A percentile compares a stretch with the other conserved stretches of the same genome.
phyloP scores from a whole-genome alignment of 208 protist species.

The Trypanosoma platydactyli region DNA sequence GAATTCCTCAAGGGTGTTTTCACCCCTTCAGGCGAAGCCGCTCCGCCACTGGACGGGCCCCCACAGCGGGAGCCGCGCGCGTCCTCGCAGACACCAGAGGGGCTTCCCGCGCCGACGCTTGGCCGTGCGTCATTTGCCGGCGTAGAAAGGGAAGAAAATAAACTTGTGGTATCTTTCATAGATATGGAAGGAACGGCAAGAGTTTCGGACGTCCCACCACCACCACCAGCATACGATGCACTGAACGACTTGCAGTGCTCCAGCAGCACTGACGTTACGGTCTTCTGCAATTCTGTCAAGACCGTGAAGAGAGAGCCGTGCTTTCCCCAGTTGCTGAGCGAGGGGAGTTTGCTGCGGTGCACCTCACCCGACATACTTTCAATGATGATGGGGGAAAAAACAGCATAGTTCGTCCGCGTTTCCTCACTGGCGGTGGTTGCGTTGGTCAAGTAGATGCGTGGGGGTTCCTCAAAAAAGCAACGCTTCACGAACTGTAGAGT shows the following conservation, averaged over 20 bases:
- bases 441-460: conserved; percentile 25
- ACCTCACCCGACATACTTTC: conserved; percentile 24
- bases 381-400: conserved; percentile 18
- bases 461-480: conserved; percentile 11
- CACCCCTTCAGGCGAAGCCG: neutral
- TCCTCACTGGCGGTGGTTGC: neutral
- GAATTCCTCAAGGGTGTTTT: neutral
- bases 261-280: conserved; percentile 8
- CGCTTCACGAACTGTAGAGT: conserved; percentile 6
- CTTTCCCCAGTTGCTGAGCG: conserved; percentile 10
- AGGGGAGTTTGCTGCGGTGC: neutral
- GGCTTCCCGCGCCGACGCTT: too few relatives aligned
- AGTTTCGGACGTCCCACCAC: too few relatives aligned
- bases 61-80: neutral
- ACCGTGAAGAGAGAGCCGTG: conserved; percentile 22
- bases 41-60: neutral
- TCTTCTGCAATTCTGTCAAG: conserved; percentile 27
- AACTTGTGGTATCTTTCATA: too few relatives aligned
- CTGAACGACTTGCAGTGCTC: conserved; percentile 4
- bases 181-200: too few relatives aligned
- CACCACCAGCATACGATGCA: too few relatives aligned
- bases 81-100: neutral
- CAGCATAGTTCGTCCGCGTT: conserved; percentile 9
- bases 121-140: too few relatives aligned
- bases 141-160: too few relatives aligned